Conservation (phyloP, 345 rosid species). For the Garcia nutans region DNA sequence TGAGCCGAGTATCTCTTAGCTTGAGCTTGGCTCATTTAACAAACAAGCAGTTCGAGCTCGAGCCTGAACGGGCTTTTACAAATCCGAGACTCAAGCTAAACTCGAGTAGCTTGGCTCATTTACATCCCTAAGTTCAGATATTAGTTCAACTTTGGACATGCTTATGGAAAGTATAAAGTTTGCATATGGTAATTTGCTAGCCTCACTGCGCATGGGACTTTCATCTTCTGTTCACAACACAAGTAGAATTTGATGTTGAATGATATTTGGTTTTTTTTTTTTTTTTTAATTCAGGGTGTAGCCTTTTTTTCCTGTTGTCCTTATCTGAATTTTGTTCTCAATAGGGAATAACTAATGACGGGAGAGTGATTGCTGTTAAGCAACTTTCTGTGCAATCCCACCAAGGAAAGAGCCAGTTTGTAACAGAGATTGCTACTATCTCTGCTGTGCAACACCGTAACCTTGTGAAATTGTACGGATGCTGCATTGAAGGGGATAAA, state of each 20-base stretch:
- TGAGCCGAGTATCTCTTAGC: too few species aligned
- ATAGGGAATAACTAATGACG: constrained; percentile 52
- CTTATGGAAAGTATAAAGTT: not conserved
- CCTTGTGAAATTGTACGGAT: constrained; percentile 68
- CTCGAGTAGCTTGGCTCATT: too few species aligned
- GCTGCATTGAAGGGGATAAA: constrained; percentile 58
- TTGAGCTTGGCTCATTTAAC: too few species aligned
- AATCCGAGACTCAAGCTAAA: too few species aligned
- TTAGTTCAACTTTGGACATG: too few species aligned
- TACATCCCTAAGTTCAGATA: not conserved
- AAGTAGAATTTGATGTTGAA: not conserved
- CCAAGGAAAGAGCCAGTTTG: constrained; percentile 71
- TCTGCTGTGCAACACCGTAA: constrained; percentile 61
- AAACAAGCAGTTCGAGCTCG: too few species aligned
- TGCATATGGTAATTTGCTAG: not conserved
- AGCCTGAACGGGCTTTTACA: too few species aligned
- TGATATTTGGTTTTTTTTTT: not conserved
- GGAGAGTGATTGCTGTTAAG: constrained; percentile 69
- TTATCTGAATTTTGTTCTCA: not conserved
- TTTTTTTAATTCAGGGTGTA: not conserved
- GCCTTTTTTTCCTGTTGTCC: not conserved
- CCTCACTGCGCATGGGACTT: not conserved
- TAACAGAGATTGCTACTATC: constrained; percentile 72
- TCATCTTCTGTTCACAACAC: not conserved
- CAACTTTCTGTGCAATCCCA: constrained; percentile 58